A percentile compares a stretch with the other conserved stretches of the same genome.
Evolutionary conservation across 345 rosid genomes (phyloP).

Genomic region (Gossypium sturtianum): DNA sequence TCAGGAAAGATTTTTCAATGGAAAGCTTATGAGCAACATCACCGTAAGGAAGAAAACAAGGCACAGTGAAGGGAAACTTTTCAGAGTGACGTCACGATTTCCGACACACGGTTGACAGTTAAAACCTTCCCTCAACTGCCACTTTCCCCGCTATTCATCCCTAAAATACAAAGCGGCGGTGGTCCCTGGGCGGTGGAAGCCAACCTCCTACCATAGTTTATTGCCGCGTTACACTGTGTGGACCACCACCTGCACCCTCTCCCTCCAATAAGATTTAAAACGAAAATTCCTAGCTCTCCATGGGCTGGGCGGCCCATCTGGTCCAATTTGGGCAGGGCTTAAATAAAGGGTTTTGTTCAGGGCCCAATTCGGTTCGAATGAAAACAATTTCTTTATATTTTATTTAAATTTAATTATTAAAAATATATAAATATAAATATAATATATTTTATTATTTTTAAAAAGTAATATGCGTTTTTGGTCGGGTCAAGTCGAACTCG

Average conservation of each 20-base stretch:
- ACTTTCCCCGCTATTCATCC: background rate
- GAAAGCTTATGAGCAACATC: background rate
- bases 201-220: background rate
- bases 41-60: background rate
- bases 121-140: constrained; percentile 7
- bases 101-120: constrained; percentile 22
- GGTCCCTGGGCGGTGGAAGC: background rate
- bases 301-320: too few relatives aligned
- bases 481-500: too few relatives aligned
- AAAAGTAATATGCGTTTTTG: too few relatives aligned
- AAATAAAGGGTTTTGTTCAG: too few relatives aligned
- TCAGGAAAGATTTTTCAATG: background rate
- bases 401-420: too few relatives aligned
- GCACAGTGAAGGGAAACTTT: background rate
- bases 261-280: too few relatives aligned
- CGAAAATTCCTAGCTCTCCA: too few relatives aligned
- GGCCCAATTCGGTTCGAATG: too few relatives aligned
- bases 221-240: constrained; percentile 2
- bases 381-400: too few relatives aligned
- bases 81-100: constrained; percentile 11
- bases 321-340: too few relatives aligned
- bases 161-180: background rate
- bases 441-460: too few relatives aligned
- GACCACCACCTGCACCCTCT: background rate
- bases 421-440: too few relatives aligned